A percentile compares a stretch with the other conserved stretches of the same genome.
These are phyloP conservation scores for Dunaliella sp. DNA, from an alignment of 139 green algal species.

Conservation along the genomic window DNA sequence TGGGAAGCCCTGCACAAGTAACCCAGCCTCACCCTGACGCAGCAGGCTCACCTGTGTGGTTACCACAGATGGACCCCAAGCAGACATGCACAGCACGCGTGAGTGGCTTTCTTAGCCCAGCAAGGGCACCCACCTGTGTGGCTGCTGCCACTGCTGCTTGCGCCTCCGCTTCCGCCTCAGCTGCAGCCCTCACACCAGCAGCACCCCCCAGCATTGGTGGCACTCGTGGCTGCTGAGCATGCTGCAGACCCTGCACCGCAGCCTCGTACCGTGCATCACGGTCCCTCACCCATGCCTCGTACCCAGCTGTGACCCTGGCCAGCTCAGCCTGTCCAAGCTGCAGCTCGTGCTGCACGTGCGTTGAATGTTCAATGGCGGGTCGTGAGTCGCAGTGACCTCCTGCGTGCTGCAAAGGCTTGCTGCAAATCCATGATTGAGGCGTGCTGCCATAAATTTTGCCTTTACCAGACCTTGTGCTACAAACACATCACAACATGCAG, in stretches of 20 bases:
- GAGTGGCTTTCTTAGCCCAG: no score
- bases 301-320: not conserved
- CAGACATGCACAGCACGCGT: no score
- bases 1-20: no score
- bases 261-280: not conserved
- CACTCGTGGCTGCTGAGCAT: not conserved
- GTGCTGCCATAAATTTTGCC: no score
- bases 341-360: not conserved
- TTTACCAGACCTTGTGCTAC: no score
- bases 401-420: no score
- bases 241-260: constrained; percentile 12
- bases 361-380: not conserved
- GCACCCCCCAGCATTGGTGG: not conserved
- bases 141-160: not conserved
- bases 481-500: not conserved
- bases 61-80: no score
- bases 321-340: not conserved
- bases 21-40: no score
- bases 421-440: no score
- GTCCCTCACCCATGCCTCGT: not conserved
- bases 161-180: constrained; percentile 3
- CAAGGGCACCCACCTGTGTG: not conserved
- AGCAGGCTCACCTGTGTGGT: no score
- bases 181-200: not conserved
- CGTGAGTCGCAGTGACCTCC: no score